These are phyloP conservation scores for Periconia sp. DNA, from an alignment of 2,329 filamentous ascomycete species.

Conservation along the genomic window DNA sequence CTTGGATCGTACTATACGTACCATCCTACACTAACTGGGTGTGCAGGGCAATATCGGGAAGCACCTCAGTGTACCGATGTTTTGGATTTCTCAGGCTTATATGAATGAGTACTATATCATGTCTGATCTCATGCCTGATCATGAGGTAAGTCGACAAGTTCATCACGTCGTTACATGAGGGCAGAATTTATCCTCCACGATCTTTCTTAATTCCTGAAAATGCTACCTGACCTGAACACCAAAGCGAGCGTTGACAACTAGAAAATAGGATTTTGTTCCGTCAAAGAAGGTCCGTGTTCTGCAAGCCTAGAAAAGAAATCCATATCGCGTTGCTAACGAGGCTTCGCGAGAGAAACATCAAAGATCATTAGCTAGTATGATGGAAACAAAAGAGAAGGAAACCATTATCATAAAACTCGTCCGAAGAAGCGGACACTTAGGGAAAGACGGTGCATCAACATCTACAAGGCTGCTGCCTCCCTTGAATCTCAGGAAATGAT, in stretches of 20 bases:
- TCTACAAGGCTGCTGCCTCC: constrained; percentile 3
- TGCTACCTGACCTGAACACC: background rate
- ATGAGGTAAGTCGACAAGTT: too few species aligned
- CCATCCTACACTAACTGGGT: too few species aligned
- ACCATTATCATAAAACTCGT: background rate
- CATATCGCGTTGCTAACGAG: background rate
- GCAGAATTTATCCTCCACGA: background rate
- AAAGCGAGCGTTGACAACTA: background rate
- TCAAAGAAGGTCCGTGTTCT: background rate
- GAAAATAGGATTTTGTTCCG: background rate
- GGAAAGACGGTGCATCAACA: background rate
- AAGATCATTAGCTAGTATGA: background rate
- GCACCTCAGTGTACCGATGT: too few species aligned
- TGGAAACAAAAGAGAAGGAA: background rate
- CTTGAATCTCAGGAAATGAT: background rate
- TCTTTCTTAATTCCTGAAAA: background rate
- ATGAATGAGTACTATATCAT: too few species aligned
- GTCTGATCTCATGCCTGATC: too few species aligned
- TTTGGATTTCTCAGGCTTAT: too few species aligned
- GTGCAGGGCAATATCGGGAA: too few species aligned
- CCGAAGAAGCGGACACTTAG: constrained; percentile 5
- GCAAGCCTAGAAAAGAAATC: constrained; percentile 1
- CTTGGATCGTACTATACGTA: too few species aligned
- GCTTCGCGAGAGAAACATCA: background rate
- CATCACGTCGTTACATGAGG: too few species aligned